phyloP scores from a whole-genome alignment of 305 asterid species.

The Ruellia speciosa region DNA sequence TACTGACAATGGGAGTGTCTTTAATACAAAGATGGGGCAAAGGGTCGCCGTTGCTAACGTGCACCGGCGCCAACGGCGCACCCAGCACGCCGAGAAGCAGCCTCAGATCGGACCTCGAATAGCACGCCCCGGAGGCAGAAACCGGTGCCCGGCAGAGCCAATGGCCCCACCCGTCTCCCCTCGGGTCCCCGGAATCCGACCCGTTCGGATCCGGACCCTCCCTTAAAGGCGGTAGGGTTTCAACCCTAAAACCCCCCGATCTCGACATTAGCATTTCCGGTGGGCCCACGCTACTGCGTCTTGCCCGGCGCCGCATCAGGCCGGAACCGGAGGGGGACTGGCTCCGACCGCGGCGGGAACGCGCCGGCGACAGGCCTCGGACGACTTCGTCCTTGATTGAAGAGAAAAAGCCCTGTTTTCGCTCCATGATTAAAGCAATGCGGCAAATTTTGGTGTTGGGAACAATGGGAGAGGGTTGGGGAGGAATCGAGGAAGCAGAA shows the following conservation, averaged over 20 bases:
- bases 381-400: constrained; percentile 48
- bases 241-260: constrained; percentile 34
- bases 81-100: constrained; percentile 86
- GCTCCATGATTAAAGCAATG: constrained; percentile 32
- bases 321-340: constrained; percentile 36
- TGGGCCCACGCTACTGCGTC: constrained; percentile 27
- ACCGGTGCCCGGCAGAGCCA: constrained; percentile 81
- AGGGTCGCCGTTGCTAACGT: constrained; percentile 64
- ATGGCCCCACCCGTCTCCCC: constrained; percentile 60
- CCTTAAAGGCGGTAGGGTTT: constrained; percentile 66
- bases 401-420: constrained; percentile 53
- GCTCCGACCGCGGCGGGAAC: constrained; percentile 41
- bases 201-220: constrained; percentile 91
- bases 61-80: constrained; percentile 89
- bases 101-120: constrained; percentile 76
- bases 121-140: constrained; percentile 41
- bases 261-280: constrained; percentile 37
- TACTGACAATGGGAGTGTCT: constrained; percentile 76
- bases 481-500: neutral
- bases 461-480: neutral
- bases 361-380: constrained; percentile 49
- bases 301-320: constrained; percentile 43
- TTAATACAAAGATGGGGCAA: constrained; percentile 79
- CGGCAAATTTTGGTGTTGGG: neutral
- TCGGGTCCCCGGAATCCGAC: constrained; percentile 47